Conservation (phyloP, 1,284 basidiomycete species). For the Phellinidium pouzarii region DNA sequence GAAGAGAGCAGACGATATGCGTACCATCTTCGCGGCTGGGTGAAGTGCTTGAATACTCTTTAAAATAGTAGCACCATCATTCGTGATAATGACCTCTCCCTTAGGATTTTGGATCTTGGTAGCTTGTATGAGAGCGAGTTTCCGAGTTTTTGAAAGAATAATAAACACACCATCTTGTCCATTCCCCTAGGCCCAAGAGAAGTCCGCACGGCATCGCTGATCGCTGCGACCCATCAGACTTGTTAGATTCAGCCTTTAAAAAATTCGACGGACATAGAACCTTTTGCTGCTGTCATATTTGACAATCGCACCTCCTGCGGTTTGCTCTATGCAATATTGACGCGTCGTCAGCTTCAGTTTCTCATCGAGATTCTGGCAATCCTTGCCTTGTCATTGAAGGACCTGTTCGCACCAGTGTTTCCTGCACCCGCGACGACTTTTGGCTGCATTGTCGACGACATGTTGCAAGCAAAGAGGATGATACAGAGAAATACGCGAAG, state of each 20-base stretch:
- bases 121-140: constrained; percentile 9
- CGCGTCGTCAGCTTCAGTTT: constrained; percentile 28
- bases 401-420: constrained; percentile 48
- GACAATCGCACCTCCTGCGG: constrained; percentile 91
- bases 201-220: constrained; percentile 96
- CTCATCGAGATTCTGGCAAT: not conserved
- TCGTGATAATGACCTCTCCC: constrained; percentile 97
- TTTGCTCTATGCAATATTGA: constrained; percentile 61
- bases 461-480: constrained; percentile 21
- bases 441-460: constrained; percentile 31
- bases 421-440: constrained; percentile 29
- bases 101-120: constrained; percentile 93
- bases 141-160: constrained; percentile 11
- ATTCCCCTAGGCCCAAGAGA: constrained; percentile 97
- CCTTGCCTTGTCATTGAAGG: constrained; percentile 78
- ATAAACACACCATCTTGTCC: constrained; percentile 91
- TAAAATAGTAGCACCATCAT: constrained; percentile 97
- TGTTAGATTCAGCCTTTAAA: constrained; percentile 7
- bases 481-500: too few relatives aligned
- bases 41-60: constrained; percentile 97
- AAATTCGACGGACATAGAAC: constrained; percentile 37
- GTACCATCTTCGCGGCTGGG: constrained; percentile 95
- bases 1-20: constrained; percentile 19
- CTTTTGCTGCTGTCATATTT: constrained; percentile 95
- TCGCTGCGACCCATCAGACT: constrained; percentile 49